Evolutionary conservation across 2,329 filamentous ascomycete genomes (phyloP).

Genomic region (Akanthomyces muscarius): DNA sequence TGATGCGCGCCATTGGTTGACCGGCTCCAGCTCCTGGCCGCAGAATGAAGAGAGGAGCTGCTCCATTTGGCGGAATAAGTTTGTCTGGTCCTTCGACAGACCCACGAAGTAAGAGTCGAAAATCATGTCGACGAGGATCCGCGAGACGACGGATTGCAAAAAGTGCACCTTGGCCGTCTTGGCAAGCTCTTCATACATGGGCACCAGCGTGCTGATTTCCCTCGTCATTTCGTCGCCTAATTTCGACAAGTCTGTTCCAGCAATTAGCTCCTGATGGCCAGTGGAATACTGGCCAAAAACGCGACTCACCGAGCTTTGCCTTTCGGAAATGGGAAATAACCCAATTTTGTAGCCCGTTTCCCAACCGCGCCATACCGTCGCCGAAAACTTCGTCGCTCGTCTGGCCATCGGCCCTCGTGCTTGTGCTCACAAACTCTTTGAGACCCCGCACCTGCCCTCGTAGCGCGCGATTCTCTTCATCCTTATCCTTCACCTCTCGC

Average conservation of each 20-base stretch:
- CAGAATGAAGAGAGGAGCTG: constrained; percentile 38
- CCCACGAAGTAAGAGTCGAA: constrained; percentile 63
- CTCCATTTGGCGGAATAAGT: constrained; percentile 48
- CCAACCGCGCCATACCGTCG: constrained; percentile 57
- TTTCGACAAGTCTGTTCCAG: constrained; percentile 39
- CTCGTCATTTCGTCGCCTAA: constrained; percentile 39
- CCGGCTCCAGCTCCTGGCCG: constrained; percentile 45
- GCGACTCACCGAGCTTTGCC: constrained; percentile 49
- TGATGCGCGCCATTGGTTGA: constrained; percentile 65
- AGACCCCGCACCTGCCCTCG: constrained; percentile 60
- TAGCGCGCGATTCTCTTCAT: constrained; percentile 53
- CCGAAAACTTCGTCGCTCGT: constrained; percentile 63
- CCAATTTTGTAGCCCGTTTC: constrained; percentile 71
- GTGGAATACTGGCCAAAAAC: no score
- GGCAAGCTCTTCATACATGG: constrained; percentile 54
- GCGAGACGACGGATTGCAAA: constrained; percentile 59
- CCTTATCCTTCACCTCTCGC: constrained; percentile 44
- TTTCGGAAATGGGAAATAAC: constrained; percentile 65
- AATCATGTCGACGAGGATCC: constrained; percentile 56
- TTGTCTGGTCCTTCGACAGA: constrained; percentile 50
- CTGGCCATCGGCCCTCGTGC: constrained; percentile 58
- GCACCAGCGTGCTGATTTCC: constrained; percentile 47
- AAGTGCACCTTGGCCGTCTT: constrained; percentile 55
- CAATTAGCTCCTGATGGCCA: constrained; percentile 2
- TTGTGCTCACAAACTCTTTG: constrained; percentile 68